These are phyloP conservation scores for Rachicladosporium sp. DNA, from an alignment of 2,329 filamentous ascomycete species.

Conservation along the genomic window DNA sequence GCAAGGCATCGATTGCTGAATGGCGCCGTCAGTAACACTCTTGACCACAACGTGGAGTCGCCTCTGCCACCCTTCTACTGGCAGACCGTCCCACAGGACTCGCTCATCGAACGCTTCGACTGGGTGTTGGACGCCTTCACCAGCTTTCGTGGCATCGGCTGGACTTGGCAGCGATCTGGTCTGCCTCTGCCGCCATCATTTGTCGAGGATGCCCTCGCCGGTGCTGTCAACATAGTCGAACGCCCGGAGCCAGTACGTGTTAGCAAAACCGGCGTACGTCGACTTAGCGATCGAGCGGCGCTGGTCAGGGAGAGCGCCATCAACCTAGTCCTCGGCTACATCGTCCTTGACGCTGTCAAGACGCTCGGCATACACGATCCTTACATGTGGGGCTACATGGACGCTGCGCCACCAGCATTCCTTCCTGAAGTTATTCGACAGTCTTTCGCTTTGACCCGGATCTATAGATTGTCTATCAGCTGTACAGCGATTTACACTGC, in stretches of 20 bases:
- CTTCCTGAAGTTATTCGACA: constrained; percentile 31
- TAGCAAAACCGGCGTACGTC: constrained; percentile 24
- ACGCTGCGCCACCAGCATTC: constrained; percentile 29
- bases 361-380: constrained; percentile 61
- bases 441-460: constrained; percentile 35
- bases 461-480: constrained; percentile 46
- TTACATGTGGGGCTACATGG: constrained; percentile 38
- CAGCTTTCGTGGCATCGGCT: constrained; percentile 48
- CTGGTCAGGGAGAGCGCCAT: constrained; percentile 24
- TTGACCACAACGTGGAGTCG: constrained; percentile 1
- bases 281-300: constrained; percentile 22
- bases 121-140: constrained; percentile 46
- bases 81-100: constrained; percentile 39
- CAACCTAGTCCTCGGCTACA: constrained; percentile 44
- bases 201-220: constrained; percentile 27
- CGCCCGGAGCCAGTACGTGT: constrained; percentile 7
- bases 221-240: constrained; percentile 7
- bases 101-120: constrained; percentile 41
- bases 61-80: constrained; percentile 27
- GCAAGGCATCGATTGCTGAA: constrained; percentile 5
- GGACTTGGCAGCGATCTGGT: constrained; percentile 44
- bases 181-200: constrained; percentile 32
- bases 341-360: constrained; percentile 59
- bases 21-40: constrained; percentile 8
- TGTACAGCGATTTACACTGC: constrained; percentile 46